A percentile compares a stretch with the other conserved stretches of the same genome.
Evolutionary conservation across 305 asterid species (phyloP).

Genomic region (Striga hermonthica): DNA sequence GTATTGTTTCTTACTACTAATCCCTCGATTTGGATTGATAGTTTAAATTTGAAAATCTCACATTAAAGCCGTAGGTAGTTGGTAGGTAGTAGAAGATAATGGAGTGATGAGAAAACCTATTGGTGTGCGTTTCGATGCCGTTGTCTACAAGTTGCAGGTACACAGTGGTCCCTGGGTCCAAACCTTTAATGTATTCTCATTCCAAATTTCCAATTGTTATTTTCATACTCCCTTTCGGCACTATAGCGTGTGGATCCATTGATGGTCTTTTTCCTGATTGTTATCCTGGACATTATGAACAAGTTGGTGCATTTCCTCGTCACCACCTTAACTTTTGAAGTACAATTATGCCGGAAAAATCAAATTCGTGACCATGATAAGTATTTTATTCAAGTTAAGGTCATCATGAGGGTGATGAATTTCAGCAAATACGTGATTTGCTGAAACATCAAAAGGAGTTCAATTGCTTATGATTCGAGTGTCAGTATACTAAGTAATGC

Average conservation of each 20-base stretch:
- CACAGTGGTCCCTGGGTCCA: constrained; percentile 37
- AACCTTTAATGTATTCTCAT: constrained; percentile 31
- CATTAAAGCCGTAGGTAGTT: constrained; percentile 26
- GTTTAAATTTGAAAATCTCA: not conserved
- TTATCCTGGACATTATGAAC: too few species aligned
- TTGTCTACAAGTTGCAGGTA: constrained; percentile 26
- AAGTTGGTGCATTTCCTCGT: not conserved
- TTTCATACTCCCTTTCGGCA: constrained; percentile 33
- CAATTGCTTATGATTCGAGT: too few species aligned
- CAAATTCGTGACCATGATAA: not conserved
- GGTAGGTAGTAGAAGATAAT: not conserved
- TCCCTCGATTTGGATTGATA: too few species aligned
- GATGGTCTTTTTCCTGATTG: constrained; percentile 18
- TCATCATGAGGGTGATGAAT: constrained; percentile 5
- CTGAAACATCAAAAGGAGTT: too few species aligned
- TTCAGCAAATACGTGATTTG: not conserved
- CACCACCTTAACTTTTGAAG: not conserved
- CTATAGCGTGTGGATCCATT: constrained; percentile 29
- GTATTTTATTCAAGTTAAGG: too few species aligned
- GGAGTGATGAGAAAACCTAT: not conserved
- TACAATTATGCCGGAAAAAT: not conserved
- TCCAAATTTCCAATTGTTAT: constrained; percentile 31
- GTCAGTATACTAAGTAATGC: too few species aligned
- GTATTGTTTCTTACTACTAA: too few species aligned
- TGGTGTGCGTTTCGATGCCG: constrained; percentile 26